phyloP scores from a whole-genome alignment of 768 basidiomycete genomes.

The Termitomyces sp. region DNA sequence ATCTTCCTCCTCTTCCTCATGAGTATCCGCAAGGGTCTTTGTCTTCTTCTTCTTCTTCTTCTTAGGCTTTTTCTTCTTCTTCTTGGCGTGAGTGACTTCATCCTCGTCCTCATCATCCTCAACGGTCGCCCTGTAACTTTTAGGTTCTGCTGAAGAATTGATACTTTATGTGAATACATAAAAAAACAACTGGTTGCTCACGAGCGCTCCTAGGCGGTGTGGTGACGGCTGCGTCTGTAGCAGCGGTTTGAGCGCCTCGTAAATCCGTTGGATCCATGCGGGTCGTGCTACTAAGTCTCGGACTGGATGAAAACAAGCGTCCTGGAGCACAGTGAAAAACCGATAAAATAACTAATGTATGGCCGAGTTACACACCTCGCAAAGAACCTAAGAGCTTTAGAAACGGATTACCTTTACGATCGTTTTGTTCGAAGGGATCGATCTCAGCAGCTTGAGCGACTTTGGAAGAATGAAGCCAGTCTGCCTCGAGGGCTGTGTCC shows the following conservation, averaged over 20 bases:
- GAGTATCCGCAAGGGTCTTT: constrained; percentile 17
- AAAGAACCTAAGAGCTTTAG: constrained; percentile 70
- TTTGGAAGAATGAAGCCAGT: constrained; percentile 47
- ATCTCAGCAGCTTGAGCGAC: constrained; percentile 26
- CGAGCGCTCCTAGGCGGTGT: neutral
- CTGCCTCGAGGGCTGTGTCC: constrained; percentile 57
- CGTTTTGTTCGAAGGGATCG: constrained; percentile 37
- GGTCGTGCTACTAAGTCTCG: constrained; percentile 30
- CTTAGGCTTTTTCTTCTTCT: constrained; percentile 66
- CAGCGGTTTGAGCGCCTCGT: neutral
- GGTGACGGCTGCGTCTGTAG: neutral
- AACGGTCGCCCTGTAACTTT: constrained; percentile 45
- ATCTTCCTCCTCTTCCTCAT: constrained; percentile 11
- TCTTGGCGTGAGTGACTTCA: constrained; percentile 25
- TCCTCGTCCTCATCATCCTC: constrained; percentile 77
- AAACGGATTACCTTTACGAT: constrained; percentile 70
- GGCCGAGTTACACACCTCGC: constrained; percentile 41
- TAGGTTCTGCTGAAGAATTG: constrained; percentile 12
- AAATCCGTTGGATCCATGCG: constrained; percentile 19
- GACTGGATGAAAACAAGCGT: constrained; percentile 50
- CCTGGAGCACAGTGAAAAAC: constrained; percentile 30
- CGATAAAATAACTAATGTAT: neutral
- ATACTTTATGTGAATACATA: neutral
- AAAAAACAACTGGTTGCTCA: neutral
- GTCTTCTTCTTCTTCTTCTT: constrained; percentile 69